These are phyloP conservation scores for Adiantum capillusveneris DNA, from an alignment of 75 land plant genomes.

Conservation along the genomic window DNA sequence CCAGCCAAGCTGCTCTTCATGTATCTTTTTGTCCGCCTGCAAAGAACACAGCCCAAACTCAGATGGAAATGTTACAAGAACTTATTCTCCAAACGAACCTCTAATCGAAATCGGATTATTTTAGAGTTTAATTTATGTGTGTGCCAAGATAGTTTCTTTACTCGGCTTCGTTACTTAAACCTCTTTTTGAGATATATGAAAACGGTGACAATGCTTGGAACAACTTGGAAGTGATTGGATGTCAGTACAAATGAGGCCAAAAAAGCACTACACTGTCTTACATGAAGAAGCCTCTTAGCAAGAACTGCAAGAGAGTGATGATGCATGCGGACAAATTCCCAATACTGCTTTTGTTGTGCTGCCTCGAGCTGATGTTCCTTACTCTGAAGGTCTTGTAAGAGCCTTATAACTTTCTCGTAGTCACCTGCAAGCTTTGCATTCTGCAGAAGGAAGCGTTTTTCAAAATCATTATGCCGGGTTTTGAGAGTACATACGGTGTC, in stretches of 20 bases:
- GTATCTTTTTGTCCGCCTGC: constrained; percentile 27
- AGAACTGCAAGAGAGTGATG: constrained; percentile 19
- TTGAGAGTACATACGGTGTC: constrained; percentile 19
- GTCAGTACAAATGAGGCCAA: too few species aligned
- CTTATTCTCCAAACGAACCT: too few species aligned
- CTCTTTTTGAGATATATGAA: too few species aligned
- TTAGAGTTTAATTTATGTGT: too few species aligned
- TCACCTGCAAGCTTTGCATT: constrained; percentile 21
- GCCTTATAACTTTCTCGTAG: constrained; percentile 17
- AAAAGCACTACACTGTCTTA: neutral
- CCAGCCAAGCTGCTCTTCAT: constrained; percentile 31
- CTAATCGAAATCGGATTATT: too few species aligned
- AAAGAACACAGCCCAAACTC: neutral
- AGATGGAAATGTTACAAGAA: too few species aligned
- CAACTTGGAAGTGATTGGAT: too few species aligned
- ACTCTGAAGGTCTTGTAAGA: constrained; percentile 25
- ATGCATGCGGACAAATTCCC: constrained; percentile 27
- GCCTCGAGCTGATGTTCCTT: constrained; percentile 20
- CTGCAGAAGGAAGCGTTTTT: constrained; percentile 15
- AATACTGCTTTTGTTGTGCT: constrained; percentile 12
- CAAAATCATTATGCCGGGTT: constrained; percentile 15
- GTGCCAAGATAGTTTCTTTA: too few species aligned
- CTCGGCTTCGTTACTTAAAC: too few species aligned
- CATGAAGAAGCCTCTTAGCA: constrained; percentile 27
- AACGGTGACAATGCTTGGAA: neutral